Evolutionary conservation across 768 basidiomycete genomes (phyloP).

Genomic region (Tylopilus sp.): DNA sequence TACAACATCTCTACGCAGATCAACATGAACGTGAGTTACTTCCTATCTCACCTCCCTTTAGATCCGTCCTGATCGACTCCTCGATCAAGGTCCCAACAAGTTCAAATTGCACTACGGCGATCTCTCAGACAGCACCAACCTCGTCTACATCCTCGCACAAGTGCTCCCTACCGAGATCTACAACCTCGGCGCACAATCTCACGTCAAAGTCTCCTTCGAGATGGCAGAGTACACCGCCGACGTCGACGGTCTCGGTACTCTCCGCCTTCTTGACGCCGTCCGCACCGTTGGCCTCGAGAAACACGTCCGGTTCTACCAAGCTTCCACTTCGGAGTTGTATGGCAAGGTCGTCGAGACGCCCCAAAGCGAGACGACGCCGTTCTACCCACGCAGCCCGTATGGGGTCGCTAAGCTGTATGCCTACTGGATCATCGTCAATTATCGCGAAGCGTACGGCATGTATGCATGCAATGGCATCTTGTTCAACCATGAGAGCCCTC

Average conservation of each 20-base stretch:
- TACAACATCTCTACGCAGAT: conserved; percentile 92
- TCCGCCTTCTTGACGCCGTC: conserved; percentile 93
- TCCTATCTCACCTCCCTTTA: neutral
- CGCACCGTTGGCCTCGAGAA: conserved; percentile 93
- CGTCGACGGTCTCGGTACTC: conserved; percentile 92
- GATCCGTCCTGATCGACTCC: conserved; percentile 3
- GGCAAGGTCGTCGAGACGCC: conserved; percentile 96
- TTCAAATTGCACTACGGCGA: conserved; percentile 91
- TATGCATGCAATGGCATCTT: conserved; percentile 95
- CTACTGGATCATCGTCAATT: conserved; percentile 89
- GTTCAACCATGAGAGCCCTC: conserved; percentile 97
- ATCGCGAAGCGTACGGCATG: conserved; percentile 95
- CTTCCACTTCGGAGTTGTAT: conserved; percentile 95
- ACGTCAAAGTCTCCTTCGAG: conserved; percentile 99
- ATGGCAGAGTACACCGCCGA: conserved; percentile 99
- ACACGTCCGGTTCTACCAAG: conserved; percentile 95
- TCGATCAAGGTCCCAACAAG: conserved; percentile 56
- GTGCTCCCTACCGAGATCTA: conserved; percentile 96
- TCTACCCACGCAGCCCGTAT: conserved; percentile 97
- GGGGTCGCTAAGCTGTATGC: conserved; percentile 94
- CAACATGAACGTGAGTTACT: conserved; percentile 79
- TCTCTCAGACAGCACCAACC: conserved; percentile 93
- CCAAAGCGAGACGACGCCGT: conserved; percentile 93
- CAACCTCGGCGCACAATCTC: conserved; percentile 96
- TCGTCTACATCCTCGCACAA: conserved; percentile 93